Evolutionary conservation across 2,329 filamentous ascomycete species (phyloP), one percentile per base, ranked within the genome.

Genomic region (Byssoonygena ceratinophila): DNA sequence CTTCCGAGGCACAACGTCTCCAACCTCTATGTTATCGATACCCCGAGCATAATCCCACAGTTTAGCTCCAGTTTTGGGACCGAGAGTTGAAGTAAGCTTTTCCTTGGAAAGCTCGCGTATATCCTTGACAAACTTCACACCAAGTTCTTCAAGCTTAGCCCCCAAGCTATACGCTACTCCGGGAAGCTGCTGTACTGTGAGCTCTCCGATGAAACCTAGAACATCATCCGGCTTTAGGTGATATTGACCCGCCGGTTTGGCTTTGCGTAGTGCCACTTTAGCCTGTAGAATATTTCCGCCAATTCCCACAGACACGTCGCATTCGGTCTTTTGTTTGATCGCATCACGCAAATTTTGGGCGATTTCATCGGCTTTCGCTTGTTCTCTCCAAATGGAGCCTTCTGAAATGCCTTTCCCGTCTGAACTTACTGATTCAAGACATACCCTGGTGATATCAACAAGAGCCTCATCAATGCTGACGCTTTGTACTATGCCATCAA

Each of bases 391-490:
- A 0, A 88, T 75, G 54, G 78, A 85, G 0, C 79, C 84, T 64
- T 92, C 85, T 7, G 78, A 76, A 82, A 64, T 1, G 76, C 78
- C 20, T 73, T 71, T 37, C 0, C 85, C 87, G 59, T 85, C 78
- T 1, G 84, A 85, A 1, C 80, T 82, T 9, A 80, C 77, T 12
- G 76, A 77, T 11, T 76, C 72, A 41, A 88, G 71, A 54, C 92
- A 85, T 2, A 86, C 69, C 2, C 74, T 72, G 2, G 87, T 92
- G 31, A 90, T 78, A 66, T 98, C 92, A 14, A 98, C 72, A 6
- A 98, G 76, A 1, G 89, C 92, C 68, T 98, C 94, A 59, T 98
- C 94, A 43, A 98, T 86, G 63, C 92, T 97, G 49, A 98, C 91
- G 62, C 92, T 97, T 65, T 98, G 92, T 0, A 97, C 88, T 16